These are phyloP conservation scores for Astrothelium macrocarpum DNA, from an alignment of 495 filamentous ascomycete species.

Conservation along the genomic window DNA sequence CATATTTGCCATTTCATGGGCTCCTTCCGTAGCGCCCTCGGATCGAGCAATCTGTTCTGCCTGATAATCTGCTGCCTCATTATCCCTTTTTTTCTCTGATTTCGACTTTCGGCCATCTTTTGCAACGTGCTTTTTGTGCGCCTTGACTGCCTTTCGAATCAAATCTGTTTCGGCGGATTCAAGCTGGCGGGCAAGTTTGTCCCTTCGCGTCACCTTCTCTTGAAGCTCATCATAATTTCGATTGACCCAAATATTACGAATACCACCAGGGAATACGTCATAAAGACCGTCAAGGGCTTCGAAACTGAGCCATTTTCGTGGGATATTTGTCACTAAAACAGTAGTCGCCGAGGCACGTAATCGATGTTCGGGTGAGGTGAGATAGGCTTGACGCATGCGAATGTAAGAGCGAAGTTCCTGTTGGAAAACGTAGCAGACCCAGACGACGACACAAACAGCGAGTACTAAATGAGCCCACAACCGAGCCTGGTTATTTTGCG, in stretches of 20 bases:
- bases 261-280: slow-evolving; percentile 91
- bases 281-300: slow-evolving; percentile 77
- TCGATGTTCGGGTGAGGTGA: slow-evolving; percentile 93
- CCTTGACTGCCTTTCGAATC: slow-evolving; percentile 67
- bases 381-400: slow-evolving; percentile 82
- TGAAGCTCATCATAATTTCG: slow-evolving; percentile 79
- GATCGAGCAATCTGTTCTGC: slow-evolving; percentile 54
- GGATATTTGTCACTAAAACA: slow-evolving; percentile 83
- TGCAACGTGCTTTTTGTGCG: slow-evolving; percentile 55
- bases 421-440: slow-evolving; percentile 83
- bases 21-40: slow-evolving; percentile 50
- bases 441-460: slow-evolving; percentile 68
- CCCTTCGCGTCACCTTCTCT: slow-evolving; percentile 73
- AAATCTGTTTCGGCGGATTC: slow-evolving; percentile 80
- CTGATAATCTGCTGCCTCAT: slow-evolving; percentile 37
- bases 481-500: slow-evolving; percentile 51
- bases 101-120: slow-evolving; percentile 48
- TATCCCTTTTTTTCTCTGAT: slow-evolving; percentile 36
- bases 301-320: slow-evolving; percentile 73
- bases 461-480: slow-evolving; percentile 87
- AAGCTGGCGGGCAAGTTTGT: slow-evolving; percentile 58
- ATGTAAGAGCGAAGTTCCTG: slow-evolving; percentile 84
- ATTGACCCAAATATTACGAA: slow-evolving; percentile 95
- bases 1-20: slow-evolving; percentile 25
- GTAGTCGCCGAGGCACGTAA: slow-evolving; percentile 93